Evolutionary conservation across 1,139 yeast genomes (phyloP).

Genomic region (Taphrina flavorubra): DNA sequence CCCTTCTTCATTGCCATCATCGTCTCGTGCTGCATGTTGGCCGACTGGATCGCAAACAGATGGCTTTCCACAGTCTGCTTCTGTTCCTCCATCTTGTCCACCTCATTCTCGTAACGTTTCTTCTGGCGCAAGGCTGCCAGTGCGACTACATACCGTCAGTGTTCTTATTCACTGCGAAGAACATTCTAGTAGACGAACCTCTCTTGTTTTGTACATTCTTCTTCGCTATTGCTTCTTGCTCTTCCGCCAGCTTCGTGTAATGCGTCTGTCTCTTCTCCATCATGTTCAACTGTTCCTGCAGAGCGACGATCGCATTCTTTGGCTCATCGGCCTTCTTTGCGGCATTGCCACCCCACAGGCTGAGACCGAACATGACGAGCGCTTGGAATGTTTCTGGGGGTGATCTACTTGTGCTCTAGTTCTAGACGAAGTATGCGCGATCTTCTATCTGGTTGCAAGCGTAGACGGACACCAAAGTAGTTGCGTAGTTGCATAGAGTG

Average conservation of each 20-base stretch:
- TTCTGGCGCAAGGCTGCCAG: conserved; percentile 86
- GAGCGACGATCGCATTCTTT: conserved; percentile 86
- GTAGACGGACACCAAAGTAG: no score
- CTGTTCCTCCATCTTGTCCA: conserved; percentile 82
- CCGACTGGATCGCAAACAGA: conserved; percentile 86
- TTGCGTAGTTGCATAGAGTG: no score
- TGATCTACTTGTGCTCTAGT: no score
- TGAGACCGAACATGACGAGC: conserved; percentile 1
- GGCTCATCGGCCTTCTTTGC: conserved; percentile 81
- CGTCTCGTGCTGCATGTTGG: conserved; percentile 94
- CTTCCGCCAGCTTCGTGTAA: conserved; percentile 79
- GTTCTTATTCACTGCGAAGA: neutral
- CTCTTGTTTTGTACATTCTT: conserved; percentile 72
- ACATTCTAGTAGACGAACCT: conserved; percentile 48
- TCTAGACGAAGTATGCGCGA: neutral
- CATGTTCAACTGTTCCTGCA: conserved; percentile 87
- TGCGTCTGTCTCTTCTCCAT: conserved; percentile 82
- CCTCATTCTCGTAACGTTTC: conserved; percentile 77
- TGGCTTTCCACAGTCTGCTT: conserved; percentile 89
- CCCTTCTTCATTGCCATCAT: conserved; percentile 99
- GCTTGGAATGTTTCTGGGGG: neutral
- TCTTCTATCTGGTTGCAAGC: neutral
- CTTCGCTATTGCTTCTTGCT: conserved; percentile 81
- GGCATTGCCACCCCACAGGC: conserved; percentile 69
- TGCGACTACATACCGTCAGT: conserved; percentile 57